A percentile compares a stretch with the other conserved stretches of the same genome.
phyloP scores from a whole-genome alignment of 2,329 filamentous ascomycete species.

The Epichloe amarillans region DNA sequence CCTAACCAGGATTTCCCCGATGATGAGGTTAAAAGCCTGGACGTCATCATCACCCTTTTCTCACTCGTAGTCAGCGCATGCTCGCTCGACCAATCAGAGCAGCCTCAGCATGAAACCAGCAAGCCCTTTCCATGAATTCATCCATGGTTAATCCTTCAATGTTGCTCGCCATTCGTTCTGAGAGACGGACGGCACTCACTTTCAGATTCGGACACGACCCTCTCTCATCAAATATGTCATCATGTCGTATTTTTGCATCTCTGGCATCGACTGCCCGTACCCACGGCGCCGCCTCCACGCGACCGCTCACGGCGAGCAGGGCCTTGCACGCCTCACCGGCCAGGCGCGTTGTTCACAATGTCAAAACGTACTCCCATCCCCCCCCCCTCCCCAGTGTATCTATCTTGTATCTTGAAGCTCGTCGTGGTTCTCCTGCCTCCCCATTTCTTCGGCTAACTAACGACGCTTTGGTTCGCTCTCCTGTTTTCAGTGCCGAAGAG shows the following conservation, averaged over 20 bases:
- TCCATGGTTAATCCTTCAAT: too few species aligned
- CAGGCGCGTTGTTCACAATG: constrained; percentile 32
- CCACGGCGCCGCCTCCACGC: not conserved
- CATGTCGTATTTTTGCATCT: not conserved
- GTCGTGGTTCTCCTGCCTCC: too few species aligned
- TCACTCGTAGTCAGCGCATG: not conserved
- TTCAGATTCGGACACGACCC: not conserved
- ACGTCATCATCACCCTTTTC: not conserved
- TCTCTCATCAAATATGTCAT: not conserved
- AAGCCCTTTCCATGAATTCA: not conserved
- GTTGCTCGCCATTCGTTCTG: too few species aligned
- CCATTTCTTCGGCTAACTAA: too few species aligned
- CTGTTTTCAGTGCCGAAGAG: constrained; percentile 36
- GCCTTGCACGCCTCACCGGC: constrained; percentile 23
- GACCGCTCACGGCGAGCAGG: constrained; percentile 4
- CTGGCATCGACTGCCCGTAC: constrained; percentile 1
- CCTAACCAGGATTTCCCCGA: too few species aligned
- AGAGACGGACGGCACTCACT: not conserved
- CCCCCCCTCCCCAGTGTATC: too few species aligned
- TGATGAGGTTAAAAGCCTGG: too few species aligned
- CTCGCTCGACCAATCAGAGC: not conserved
- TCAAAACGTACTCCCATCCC: constrained; percentile 19
- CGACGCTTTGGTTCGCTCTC: not conserved
- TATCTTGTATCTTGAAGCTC: too few species aligned
- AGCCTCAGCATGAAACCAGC: not conserved